A percentile compares a stretch with the other conserved stretches of the same genome.
phyloP scores from a whole-genome alignment of 2,329 filamentous ascomycete genomes.

The Paracamarosporium sp. region DNA sequence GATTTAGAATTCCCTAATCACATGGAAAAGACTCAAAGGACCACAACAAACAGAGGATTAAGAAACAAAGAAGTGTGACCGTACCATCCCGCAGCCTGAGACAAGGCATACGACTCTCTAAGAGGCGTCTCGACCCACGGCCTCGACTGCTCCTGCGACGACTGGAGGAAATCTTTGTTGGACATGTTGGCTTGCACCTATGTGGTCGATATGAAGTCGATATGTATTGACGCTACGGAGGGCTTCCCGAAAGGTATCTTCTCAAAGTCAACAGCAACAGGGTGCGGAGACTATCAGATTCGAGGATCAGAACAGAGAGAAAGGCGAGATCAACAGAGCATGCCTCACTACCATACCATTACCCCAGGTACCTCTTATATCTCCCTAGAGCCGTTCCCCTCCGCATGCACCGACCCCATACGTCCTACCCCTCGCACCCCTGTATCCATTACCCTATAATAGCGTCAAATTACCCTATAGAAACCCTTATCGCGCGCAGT shows the following conservation, averaged over 20 bases:
- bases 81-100: conserved; percentile 75
- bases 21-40: not conserved
- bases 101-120: conserved; percentile 70
- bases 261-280: not conserved
- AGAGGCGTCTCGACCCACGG: conserved; percentile 77
- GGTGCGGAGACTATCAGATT: not conserved
- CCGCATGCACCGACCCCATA: not conserved
- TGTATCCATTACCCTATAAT: conserved; percentile 46
- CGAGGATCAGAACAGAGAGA: not conserved
- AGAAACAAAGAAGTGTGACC: conserved; percentile 41
- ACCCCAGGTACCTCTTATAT: not conserved
- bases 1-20: conserved; percentile 46
- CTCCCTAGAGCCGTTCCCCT: conserved; percentile 4
- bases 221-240: not conserved
- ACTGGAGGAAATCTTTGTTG: conserved; percentile 26
- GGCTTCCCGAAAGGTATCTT: not conserved
- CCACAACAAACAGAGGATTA: not conserved
- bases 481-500: conserved; percentile 21
- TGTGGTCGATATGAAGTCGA: not conserved
- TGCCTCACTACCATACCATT: not conserved
- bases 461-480: conserved; percentile 41
- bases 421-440: conserved; percentile 12
- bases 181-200: conserved; percentile 22
- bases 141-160: conserved; percentile 31
- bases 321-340: not conserved